Evolutionary conservation across 2,329 filamentous ascomycete genomes (phyloP), one percentile per base, ranked within the genome.

Genomic region (Tolypocladium sp.): DNA sequence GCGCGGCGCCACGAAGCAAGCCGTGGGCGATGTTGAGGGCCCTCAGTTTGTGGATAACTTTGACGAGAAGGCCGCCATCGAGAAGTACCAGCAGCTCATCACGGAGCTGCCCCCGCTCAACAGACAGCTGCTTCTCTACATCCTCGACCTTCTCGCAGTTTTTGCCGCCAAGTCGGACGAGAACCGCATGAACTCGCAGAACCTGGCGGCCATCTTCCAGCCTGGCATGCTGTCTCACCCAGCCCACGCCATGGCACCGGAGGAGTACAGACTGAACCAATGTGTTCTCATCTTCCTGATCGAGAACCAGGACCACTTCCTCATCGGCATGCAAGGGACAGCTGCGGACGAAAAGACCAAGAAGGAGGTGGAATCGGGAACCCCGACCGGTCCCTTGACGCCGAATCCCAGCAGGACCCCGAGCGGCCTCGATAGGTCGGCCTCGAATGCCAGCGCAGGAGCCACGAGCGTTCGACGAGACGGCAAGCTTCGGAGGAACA

Each of bases 311-410:
- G 94, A 99, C 69, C 91, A 96, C 73, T 99, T 99, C 79, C 79
- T 99, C 64, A 95, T 99, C 64, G 94, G 94, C 58, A 99, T 99
- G 94, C 91, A 92, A 70, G 94, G 94, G 52, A 97, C 92, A n/a
- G 92, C 86, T n/a, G 90, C 92, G n/a, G 92, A 97, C 70, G 91
- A 95, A 70, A 87, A 82, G 69, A 87, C 84, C 1, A 82, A 82
- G 65, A 78, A 83, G 66, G 82, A 84, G 66, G 82, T 88, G 51
- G 80, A 86, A 63, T 87, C 92, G 68, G 90, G 89, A 59, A 88
- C 88, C 3, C 82, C 80, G 72, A 66, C 73, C 68, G 64, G 61
- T 13, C 68, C 72, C 27, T 56, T 67, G 41, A 83, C 83, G 63
- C 76, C 82, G 60, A 77, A 75, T 71, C 66, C 81, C 72, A 69